Evolutionary conservation across 352 stramenopile species (phyloP).

Genomic region (Phytophthora brassicae): DNA sequence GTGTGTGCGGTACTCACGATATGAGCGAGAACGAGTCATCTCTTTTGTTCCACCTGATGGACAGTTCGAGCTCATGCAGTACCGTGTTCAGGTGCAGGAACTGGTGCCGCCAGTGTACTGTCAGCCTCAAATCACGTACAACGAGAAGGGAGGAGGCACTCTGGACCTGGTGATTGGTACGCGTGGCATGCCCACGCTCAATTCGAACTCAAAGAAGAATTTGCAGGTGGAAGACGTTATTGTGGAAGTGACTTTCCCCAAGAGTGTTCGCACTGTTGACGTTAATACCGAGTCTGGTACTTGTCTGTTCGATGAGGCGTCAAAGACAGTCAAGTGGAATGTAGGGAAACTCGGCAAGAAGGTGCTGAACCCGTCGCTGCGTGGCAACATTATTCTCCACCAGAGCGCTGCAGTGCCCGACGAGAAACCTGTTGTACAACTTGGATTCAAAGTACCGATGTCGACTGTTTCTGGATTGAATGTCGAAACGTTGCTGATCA

Average conservation of each 20-base stretch:
- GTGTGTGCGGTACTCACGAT: constrained; percentile 96
- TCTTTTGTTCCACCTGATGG: constrained; percentile 98
- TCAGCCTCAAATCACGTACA: constrained; percentile 86
- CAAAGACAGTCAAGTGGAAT: constrained; percentile 94
- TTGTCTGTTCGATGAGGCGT: constrained; percentile 95
- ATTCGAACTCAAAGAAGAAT: constrained; percentile 79
- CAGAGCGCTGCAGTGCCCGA: constrained; percentile 78
- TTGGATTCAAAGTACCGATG: constrained; percentile 97
- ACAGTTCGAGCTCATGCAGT: constrained; percentile 94
- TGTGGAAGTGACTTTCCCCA: constrained; percentile 96
- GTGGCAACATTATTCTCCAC: constrained; percentile 92
- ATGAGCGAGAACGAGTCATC: constrained; percentile 95
- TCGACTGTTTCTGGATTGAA: constrained; percentile 95
- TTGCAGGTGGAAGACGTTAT: constrained; percentile 91
- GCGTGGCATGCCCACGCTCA: constrained; percentile 75
- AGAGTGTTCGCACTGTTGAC: constrained; percentile 94
- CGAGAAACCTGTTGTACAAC: constrained; percentile 93
- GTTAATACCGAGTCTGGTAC: constrained; percentile 92
- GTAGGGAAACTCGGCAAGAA: constrained; percentile 94
- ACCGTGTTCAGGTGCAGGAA: constrained; percentile 82
- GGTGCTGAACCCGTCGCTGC: constrained; percentile 82
- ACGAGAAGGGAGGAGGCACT: constrained; percentile 65
- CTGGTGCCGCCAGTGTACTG: constrained; percentile 88
- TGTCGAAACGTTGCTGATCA: constrained; percentile 94
- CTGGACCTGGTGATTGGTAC: constrained; percentile 76